These are phyloP conservation scores for Gleditsia sinensis DNA, from an alignment of 306 rosid species.

Conservation along the genomic window DNA sequence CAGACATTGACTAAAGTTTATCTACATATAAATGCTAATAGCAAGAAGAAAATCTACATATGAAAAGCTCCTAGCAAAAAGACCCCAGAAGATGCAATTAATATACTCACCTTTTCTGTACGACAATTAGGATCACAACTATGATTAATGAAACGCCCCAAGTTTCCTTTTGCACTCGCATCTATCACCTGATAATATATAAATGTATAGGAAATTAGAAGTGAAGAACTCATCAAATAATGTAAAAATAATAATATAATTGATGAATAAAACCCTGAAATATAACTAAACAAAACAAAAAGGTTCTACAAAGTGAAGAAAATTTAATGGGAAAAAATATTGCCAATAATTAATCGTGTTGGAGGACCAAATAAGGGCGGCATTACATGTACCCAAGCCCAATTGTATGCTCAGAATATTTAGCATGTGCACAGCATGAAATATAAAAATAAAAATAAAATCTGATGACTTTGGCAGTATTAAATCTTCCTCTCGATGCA, in stretches of 20 bases:
- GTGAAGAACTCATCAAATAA: neutral
- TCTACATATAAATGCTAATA: neutral
- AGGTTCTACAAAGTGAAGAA: neutral
- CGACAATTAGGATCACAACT: constrained; percentile 98
- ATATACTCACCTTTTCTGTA: constrained; percentile 84
- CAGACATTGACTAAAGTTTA: constrained; percentile 17
- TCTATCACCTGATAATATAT: constrained; percentile 82
- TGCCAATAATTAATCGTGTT: neutral
- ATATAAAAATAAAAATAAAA: no score
- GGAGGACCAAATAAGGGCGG: constrained; percentile 7
- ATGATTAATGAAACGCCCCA: constrained; percentile 99
- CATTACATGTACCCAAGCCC: neutral
- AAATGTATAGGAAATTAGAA: constrained; percentile 2
- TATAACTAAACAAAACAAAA: neutral
- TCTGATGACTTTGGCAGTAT: neutral
- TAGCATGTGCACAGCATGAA: neutral
- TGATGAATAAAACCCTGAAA: neutral
- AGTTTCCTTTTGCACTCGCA: constrained; percentile 96
- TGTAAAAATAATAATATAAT: neutral
- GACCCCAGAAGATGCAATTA: neutral
- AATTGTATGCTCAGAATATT: neutral
- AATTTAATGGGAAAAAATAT: neutral
- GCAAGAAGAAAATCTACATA: neutral
- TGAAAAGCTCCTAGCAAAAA: neutral
- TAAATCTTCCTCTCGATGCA: neutral